Conservation (phyloP, 1,284 basidiomycete species). For the Ustilago esculenta region DNA sequence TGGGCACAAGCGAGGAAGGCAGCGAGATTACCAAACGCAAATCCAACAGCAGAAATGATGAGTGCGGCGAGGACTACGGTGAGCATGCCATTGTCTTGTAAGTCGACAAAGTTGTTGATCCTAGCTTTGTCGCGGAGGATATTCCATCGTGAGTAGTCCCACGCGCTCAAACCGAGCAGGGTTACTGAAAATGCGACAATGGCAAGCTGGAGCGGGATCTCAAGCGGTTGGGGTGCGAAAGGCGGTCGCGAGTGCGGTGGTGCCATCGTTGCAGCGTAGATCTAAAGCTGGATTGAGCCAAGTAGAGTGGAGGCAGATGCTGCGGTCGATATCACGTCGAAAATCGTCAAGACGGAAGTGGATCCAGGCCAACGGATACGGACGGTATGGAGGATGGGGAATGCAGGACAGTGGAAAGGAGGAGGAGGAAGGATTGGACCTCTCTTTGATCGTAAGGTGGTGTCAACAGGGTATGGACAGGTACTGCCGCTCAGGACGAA, state of each 20-base stretch:
- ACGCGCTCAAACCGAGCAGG: slow-evolving; percentile 47
- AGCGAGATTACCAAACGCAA: slow-evolving; percentile 44
- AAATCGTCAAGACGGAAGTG: too few species aligned
- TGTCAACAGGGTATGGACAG: too few species aligned
- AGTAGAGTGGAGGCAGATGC: too few species aligned
- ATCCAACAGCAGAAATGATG: slow-evolving; percentile 42
- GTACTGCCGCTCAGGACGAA: too few species aligned
- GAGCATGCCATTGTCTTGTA: slow-evolving; percentile 49
- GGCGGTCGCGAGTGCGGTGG: slow-evolving; percentile 41
- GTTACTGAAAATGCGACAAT: slow-evolving; percentile 51
- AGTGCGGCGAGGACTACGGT: slow-evolving; percentile 47
- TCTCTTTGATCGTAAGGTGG: too few species aligned
- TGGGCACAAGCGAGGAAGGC: slow-evolving; percentile 48
- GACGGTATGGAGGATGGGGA: too few species aligned
- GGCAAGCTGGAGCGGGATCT: slow-evolving; percentile 51
- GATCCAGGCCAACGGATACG: too few species aligned
- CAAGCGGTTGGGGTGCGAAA: slow-evolving; percentile 46
- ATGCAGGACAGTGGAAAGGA: too few species aligned
- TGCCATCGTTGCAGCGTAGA: slow-evolving; percentile 13
- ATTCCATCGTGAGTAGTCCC: slow-evolving; percentile 43
- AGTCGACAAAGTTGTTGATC: slow-evolving; percentile 39
- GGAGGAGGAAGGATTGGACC: too few species aligned
- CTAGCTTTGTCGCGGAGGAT: slow-evolving; percentile 17
- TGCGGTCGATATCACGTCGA: too few species aligned
- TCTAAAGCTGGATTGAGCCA: neutral